phyloP scores from a whole-genome alignment of 2,329 filamentous ascomycete genomes.

The Fusarium proliferatum region DNA sequence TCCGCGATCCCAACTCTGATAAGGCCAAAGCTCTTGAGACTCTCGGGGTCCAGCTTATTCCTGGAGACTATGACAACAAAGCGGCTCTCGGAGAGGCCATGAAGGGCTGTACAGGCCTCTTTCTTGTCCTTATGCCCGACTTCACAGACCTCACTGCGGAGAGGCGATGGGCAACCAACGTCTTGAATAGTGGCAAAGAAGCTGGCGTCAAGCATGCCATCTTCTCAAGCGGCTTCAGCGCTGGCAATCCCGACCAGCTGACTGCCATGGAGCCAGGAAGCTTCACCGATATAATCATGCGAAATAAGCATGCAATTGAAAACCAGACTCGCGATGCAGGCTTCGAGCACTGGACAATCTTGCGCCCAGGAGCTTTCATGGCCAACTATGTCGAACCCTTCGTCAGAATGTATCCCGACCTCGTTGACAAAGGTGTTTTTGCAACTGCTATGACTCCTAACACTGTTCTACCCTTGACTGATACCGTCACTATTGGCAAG shows the following conservation, averaged over 20 bases:
- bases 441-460: constrained; percentile 50
- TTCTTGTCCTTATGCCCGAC: constrained; percentile 50
- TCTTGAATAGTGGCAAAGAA: constrained; percentile 52
- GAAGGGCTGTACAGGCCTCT: constrained; percentile 47
- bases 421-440: constrained; percentile 53
- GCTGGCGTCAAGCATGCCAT: constrained; percentile 53
- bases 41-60: constrained; percentile 49
- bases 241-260: constrained; percentile 46
- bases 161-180: constrained; percentile 44
- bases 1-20: constrained; percentile 47
- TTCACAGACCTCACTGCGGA: constrained; percentile 48
- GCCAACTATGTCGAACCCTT: constrained; percentile 60
- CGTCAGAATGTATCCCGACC: constrained; percentile 53
- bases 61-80: constrained; percentile 50
- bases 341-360: constrained; percentile 59
- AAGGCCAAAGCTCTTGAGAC: constrained; percentile 45
- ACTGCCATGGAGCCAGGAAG: constrained; percentile 42
- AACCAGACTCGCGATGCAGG: constrained; percentile 49
- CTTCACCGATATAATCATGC: constrained; percentile 46
- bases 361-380: constrained; percentile 64
- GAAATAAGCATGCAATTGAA: constrained; percentile 58
- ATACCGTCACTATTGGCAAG: constrained; percentile 59
- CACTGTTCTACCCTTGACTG: constrained; percentile 56
- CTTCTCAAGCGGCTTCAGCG: constrained; percentile 50
- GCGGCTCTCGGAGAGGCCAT: constrained; percentile 46